Percentiles rank a stretch among this genome's conserved stretches.
Conservation (phyloP, 768 basidiomycete species). For the Neoboletus magnificus region DNA sequence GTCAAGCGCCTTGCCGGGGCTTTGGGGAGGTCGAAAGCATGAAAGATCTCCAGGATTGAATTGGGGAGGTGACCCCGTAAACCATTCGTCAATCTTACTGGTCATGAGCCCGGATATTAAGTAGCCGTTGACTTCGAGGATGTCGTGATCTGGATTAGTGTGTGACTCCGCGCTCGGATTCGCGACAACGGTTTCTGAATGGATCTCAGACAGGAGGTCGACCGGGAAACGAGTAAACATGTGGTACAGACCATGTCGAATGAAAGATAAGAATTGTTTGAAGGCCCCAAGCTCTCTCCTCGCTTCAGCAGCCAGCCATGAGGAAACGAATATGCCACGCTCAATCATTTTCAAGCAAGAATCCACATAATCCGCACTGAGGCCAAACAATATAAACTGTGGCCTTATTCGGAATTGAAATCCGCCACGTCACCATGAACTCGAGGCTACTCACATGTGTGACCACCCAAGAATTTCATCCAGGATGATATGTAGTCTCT, state of each 20-base stretch:
- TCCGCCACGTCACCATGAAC: slow-evolving; percentile 7
- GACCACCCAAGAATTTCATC: slow-evolving; percentile 82
- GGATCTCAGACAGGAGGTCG: slow-evolving; percentile 18
- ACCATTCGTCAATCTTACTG: slow-evolving; percentile 78
- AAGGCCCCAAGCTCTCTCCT: slow-evolving; percentile 69
- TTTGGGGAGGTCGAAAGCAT: slow-evolving; percentile 20
- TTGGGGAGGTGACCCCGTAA: slow-evolving; percentile 51
- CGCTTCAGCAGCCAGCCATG: slow-evolving; percentile 65
- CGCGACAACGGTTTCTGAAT: slow-evolving; percentile 45
- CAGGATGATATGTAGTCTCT: slow-evolving; percentile 71
- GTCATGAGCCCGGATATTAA: slow-evolving; percentile 64
- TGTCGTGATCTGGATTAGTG: slow-evolving; percentile 55
- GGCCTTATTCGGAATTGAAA: slow-evolving; percentile 43
- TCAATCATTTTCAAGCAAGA: slow-evolving; percentile 51
- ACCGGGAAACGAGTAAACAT: slow-evolving; percentile 3
- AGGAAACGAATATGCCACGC: slow-evolving; percentile 58
- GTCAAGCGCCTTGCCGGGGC: slow-evolving; percentile 25
- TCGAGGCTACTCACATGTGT: slow-evolving; percentile 48
- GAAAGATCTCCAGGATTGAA: slow-evolving; percentile 33
- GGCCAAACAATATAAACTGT: slow-evolving; percentile 52
- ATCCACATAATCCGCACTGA: slow-evolving; percentile 48
- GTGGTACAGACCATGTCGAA: slow-evolving; percentile 60
- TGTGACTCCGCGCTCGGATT: slow-evolving; percentile 53
- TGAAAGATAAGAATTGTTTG: slow-evolving; percentile 75
- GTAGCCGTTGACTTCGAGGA: slow-evolving; percentile 79